Evolutionary conservation across 257 asterid species (phyloP), one percentile per base, ranked within the genome.

Genomic region (Nicotiana tomentosiformis): DNA sequence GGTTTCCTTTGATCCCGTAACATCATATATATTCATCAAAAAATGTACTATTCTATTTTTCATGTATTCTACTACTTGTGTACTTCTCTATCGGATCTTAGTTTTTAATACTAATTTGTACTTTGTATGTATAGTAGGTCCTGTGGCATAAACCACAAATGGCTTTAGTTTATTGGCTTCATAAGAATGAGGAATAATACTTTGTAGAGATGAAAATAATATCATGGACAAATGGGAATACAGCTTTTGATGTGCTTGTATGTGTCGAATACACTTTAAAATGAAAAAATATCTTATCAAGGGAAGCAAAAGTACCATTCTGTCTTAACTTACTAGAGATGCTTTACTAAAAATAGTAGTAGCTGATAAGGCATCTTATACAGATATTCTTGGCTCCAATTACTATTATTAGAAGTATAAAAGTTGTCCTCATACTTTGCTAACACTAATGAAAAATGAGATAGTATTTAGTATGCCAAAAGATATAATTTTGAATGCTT

Each of bases 171-270:
- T 18, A 87, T 89, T 90, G 93, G 94, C 16, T 81, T 69, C 83
- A 82, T 69, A 89, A 82, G 92, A 92, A 92, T 88, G 89, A 80
- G 87, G 95, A 91, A 92, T 86, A 88, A 83, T 81, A 76, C 84
- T 80, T 86, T 81, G 30, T 29, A 64, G 37, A 83, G 26, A 90
- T 82, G 35, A 84, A 85, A 39, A 92, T 66, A 83, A 90, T 92
- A 92, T 91, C 92, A 79, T 92, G 84, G 85, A 88, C 94, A 91
- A 93, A 57, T 91, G 93, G 90, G 92, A 90, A 89, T 86, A 87
- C 87, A 82, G 80, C 92, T 90, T 93, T 93, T 86, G 62, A 87
- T 88, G 91, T 91, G 93, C 89, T 88, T 90, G 46, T 39, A 1
- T 39, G 46, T 83, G 87, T 81, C 91, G 35, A 82, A 87, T 82